phyloP scores from a whole-genome alignment of 202 grass and related monocot species.

The Saccharum hybrid region DNA sequence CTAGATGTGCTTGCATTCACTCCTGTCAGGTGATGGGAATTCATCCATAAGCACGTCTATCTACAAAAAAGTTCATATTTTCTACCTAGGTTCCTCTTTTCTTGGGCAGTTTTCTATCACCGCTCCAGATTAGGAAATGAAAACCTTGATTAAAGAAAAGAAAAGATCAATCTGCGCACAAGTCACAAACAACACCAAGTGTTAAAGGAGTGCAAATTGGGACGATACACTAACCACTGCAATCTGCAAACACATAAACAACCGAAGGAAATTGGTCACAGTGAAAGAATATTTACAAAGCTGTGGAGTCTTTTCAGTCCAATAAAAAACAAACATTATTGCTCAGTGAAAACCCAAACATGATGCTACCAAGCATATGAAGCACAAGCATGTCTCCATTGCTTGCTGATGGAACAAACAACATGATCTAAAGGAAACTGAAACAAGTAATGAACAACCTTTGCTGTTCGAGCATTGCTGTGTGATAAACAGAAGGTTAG shows the following conservation, averaged over 20 bases:
- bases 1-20: too few relatives aligned
- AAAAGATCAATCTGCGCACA: background rate
- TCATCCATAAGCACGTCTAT: too few relatives aligned
- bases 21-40: too few relatives aligned
- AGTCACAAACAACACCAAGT: background rate
- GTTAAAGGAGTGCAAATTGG: background rate
- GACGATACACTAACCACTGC: background rate
- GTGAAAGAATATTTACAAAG: conserved; percentile 46
- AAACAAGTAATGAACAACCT: conserved; percentile 12
- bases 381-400: conserved; percentile 12
- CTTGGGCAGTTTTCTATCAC: too few relatives aligned
- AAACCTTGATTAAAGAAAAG: background rate
- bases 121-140: background rate
- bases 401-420: conserved; percentile 21
- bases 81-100: too few relatives aligned
- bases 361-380: conserved; percentile 13
- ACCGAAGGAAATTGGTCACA: background rate
- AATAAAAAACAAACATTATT: conserved; percentile 34
- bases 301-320: background rate
- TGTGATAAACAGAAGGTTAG: conserved; percentile 37
- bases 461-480: conserved; percentile 15
- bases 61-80: too few relatives aligned
- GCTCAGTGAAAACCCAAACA: conserved; percentile 6
- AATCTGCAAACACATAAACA: background rate
- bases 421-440: background rate